Evolutionary conservation across 352 stramenopile species (phyloP), one percentile per base, ranked within the genome.

Genomic region (Globisporangium nunn): DNA sequence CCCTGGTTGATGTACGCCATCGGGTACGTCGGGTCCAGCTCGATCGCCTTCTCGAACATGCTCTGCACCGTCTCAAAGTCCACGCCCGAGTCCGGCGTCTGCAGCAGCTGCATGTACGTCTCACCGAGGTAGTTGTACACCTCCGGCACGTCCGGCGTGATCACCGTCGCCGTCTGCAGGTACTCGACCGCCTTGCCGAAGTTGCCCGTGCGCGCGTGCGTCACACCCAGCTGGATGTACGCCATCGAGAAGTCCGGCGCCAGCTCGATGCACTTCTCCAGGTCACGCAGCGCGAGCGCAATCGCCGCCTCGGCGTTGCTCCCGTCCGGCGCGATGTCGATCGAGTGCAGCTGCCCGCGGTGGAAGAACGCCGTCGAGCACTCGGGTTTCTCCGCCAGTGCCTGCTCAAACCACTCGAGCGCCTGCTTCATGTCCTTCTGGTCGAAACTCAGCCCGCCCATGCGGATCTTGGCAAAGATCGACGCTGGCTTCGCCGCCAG

Each of bases 1-100:
- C 82, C 82, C 64, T 88, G 75, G 67, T 92, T 92, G 65, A 92
- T 89, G 74, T 92, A 92, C 54, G 80, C 80, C 82, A 92, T 91
- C 55, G 82, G 82, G 62, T 92, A 92, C 54, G 82, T 74, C 52
- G 82, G 70, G 72, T 92, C 80, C 55, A 92, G 62, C 55, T 76
- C 75, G 31, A 90, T 88, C 17, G 82, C 80, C 66, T 90, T 88
- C 48, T 89, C 76, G 50, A 92, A 92, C 82, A 88, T 85, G 35
- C 82, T 64, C 52, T 88, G 73, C 29, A 91, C 78, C 6, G 65
- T 70, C 58, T 76, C 70, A 43, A 91, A 58, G 28, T 81, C 73
- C 50, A 89, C 68, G 17, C 54, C 43, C 47, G 68, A 72, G n/a
- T 62, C 71, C 0, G 79, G 78, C 17, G 71, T 43, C 66, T 88